Base-by-base conservation (phyloP, 164 flowering plant species). In the Dillenia suffruticosa region DNA sequence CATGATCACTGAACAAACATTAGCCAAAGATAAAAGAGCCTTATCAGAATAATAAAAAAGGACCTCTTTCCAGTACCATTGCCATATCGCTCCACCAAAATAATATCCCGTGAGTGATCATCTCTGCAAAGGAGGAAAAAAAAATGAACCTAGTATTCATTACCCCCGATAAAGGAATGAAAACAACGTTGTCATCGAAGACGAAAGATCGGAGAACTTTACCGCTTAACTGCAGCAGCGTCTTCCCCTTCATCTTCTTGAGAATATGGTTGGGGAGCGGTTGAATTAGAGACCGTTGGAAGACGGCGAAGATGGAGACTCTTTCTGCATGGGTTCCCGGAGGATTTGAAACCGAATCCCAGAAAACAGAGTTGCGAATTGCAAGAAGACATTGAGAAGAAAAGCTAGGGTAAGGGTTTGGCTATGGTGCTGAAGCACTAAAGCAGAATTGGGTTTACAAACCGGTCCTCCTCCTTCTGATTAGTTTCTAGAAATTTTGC, bases 51-150 rank as follows among this genome's bases (percentile, higher is more conserved):
- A 48, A 44, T 15, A 2, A 15, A 55, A 15, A 50, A 32, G 9
- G 51, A 90, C 95, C 95, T 88, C 69, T 80, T 88, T n/a, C 79
- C 70, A 46, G 88, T 75, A 9, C 97, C 95, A 70, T 86, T 81
- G 43, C 74, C 76, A 66, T 84, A 84, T 81, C 82, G 71, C 70
- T 90, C 97, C 59, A 90, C 81, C 63, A 90, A 70, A 54, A 88
- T 63, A 47, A 80, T 75, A 26, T 48, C 59, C 3, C 57, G 49
- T 44, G 40, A 62, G 10, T 59, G 66, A 51, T 62, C 15, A 62
- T 57, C 53, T 54, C 84, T 76, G 57, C 56, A 64, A 61, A 13
- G 65, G 55, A 32, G 47, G 46, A 14, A 12, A 5, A n/a, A 0
- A 54, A 12, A 57, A 8, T 44, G 48, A 44, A 57, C 26, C 8